phyloP scores from a whole-genome alignment of 805 yeast species.

The Kodamaea restingae region DNA sequence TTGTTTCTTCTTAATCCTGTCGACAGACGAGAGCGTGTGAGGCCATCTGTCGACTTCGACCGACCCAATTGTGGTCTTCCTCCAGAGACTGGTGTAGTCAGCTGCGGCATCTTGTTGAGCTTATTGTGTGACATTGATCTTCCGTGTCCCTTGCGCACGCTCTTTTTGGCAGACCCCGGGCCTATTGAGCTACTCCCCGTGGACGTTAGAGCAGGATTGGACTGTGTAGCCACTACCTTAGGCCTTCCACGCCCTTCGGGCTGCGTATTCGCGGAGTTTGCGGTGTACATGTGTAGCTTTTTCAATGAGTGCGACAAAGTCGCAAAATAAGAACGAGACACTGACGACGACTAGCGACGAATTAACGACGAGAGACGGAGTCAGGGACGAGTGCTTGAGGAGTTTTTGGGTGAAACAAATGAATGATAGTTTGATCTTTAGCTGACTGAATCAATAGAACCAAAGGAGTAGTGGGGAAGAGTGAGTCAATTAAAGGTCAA shows the following conservation, averaged over 20 bases:
- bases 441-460: no score
- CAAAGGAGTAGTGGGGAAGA: no score
- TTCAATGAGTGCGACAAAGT: neutral
- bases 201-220: neutral
- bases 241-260: constrained; percentile 12
- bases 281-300: constrained; percentile 1
- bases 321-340: neutral
- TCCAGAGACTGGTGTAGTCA: constrained; percentile 6
- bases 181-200: neutral
- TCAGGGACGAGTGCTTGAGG: no score
- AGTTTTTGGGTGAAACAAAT: no score
- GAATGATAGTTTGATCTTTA: no score
- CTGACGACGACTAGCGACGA: no score
- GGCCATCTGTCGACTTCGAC: constrained; percentile 41
- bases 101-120: constrained; percentile 26
- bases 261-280: neutral
- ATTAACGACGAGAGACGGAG: no score
- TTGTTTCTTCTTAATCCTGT: constrained; percentile 29
- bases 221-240: constrained; percentile 6
- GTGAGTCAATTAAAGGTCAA: no score
- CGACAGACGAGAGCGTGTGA: constrained; percentile 21
- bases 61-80: constrained; percentile 32
- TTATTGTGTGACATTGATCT: constrained; percentile 33
- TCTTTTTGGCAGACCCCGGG: neutral
- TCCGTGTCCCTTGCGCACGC: constrained; percentile 17